phyloP scores from a whole-genome alignment of 2,329 filamentous ascomycete species.

The Trichothecium sympodiale region DNA sequence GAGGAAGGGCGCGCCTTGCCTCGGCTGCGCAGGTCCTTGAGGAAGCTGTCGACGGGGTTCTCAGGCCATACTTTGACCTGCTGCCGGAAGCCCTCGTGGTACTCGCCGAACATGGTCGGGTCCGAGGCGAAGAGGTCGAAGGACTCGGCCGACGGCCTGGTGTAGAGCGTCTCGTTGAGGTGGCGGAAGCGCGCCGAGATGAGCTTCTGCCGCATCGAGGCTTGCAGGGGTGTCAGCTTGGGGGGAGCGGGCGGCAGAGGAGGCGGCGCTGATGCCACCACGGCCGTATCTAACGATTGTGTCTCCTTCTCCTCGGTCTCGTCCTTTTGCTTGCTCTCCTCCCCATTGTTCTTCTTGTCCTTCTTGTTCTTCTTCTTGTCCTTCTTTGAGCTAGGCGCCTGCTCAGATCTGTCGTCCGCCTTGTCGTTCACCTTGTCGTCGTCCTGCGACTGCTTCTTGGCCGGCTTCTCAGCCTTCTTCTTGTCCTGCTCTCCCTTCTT shows the following conservation, averaged over 20 bases:
- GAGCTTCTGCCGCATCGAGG: conserved; percentile 89
- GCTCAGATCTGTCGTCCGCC: conserved; percentile 10
- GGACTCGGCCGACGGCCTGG: conserved; percentile 75
- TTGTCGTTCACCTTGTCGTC: conserved; percentile 9
- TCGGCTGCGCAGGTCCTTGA: conserved; percentile 58
- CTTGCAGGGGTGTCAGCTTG: conserved; percentile 84
- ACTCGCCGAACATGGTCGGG: conserved; percentile 91
- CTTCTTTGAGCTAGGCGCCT: conserved; percentile 4
- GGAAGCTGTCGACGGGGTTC: conserved; percentile 87
- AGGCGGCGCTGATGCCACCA: conserved; percentile 14
- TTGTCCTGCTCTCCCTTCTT: conserved; percentile 11
- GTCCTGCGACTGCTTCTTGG: conserved; percentile 9
- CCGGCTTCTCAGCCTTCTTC: conserved; percentile 8
- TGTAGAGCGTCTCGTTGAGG: conserved; percentile 94
- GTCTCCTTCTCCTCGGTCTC: conserved; percentile 26
- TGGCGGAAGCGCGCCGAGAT: conserved; percentile 93
- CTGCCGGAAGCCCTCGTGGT: conserved; percentile 90
- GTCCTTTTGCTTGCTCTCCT: conserved; percentile 22
- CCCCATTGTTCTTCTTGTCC: conserved; percentile 11
- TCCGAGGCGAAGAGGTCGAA: conserved; percentile 71
- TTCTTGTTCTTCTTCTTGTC: conserved; percentile 18
- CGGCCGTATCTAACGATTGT: conserved; percentile 8
- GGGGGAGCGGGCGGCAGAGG: conserved; percentile 30
- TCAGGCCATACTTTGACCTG: conserved; percentile 95
- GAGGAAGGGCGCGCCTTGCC: conserved; percentile 37